Evolutionary conservation across 2,329 filamentous ascomycete genomes (phyloP).

Genomic region (Apiospora phragmitis): DNA sequence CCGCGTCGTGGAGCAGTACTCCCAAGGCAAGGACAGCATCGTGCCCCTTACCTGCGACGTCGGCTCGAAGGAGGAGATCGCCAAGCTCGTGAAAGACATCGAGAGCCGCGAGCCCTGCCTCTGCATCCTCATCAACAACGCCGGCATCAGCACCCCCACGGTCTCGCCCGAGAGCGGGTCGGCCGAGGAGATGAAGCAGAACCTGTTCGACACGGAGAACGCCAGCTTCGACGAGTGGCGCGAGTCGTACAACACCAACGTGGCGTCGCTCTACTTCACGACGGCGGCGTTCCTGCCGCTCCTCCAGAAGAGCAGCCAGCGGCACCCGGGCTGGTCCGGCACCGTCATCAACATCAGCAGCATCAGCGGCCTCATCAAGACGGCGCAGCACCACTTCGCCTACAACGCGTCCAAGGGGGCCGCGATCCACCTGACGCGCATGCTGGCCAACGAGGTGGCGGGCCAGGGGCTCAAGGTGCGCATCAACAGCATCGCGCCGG

Average conservation of each 20-base stretch:
- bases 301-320: conserved; percentile 51
- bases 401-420: conserved; percentile 68
- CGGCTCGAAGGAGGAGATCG: conserved; percentile 60
- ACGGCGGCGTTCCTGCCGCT: conserved; percentile 64
- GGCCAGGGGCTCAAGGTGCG: conserved; percentile 63
- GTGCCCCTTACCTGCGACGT: conserved; percentile 63
- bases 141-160: conserved; percentile 58
- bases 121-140: conserved; percentile 69
- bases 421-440: conserved; percentile 62
- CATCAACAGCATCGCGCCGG: conserved; percentile 72
- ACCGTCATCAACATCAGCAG: conserved; percentile 70
- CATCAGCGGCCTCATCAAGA: conserved; percentile 65
- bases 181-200: conserved; percentile 52
- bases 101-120: conserved; percentile 56
- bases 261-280: conserved; percentile 67
- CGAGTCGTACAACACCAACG: conserved; percentile 73
- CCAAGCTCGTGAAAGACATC: conserved; percentile 58
- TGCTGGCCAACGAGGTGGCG: conserved; percentile 63
- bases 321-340: conserved; percentile 47
- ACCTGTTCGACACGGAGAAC: conserved; percentile 66
- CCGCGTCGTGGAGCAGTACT: conserved; percentile 57
- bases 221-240: conserved; percentile 68
- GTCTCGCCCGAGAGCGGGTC: conserved; percentile 56
- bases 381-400: conserved; percentile 63
- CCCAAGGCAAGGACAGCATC: conserved; percentile 55